Evolutionary conservation across 352 stramenopile species (phyloP).

Genomic region (Pelagophyceae sp.): DNA sequence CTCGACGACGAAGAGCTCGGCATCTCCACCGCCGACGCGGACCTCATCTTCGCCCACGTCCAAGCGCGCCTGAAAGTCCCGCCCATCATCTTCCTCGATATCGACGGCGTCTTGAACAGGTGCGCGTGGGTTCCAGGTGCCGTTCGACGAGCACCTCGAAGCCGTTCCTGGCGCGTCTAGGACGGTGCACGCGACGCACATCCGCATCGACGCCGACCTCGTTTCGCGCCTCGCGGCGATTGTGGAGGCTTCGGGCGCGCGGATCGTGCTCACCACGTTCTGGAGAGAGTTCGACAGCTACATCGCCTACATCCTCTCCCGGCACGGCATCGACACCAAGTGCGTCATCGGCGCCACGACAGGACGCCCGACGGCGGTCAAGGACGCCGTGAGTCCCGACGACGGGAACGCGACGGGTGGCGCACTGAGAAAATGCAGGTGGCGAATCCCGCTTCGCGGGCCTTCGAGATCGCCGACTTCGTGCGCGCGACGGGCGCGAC

Average conservation of each 20-base stretch:
- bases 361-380: no score
- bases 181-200: no score
- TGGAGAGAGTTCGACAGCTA: not conserved
- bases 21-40: not conserved
- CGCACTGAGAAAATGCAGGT: not conserved
- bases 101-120: constrained; percentile 12
- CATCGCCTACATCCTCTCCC: not conserved
- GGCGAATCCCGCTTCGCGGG: not conserved
- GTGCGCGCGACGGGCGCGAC: not conserved
- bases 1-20: not conserved
- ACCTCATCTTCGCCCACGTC: not conserved
- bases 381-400: no score
- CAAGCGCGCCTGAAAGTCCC: not conserved
- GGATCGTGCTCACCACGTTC: not conserved
- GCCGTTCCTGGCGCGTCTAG: no score
- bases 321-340: not conserved
- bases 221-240: not conserved
- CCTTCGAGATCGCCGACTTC: not conserved
- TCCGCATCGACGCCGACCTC: no score
- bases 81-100: constrained; percentile 14
- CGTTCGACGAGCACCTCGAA: no score
- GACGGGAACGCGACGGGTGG: not conserved
- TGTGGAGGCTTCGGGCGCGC: not conserved
- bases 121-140: no score
- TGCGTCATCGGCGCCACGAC: not conserved